Evolutionary conservation across 495 filamentous ascomycete species (phyloP), one percentile per base, ranked within the genome.

Genomic region (Tuber brumale): DNA sequence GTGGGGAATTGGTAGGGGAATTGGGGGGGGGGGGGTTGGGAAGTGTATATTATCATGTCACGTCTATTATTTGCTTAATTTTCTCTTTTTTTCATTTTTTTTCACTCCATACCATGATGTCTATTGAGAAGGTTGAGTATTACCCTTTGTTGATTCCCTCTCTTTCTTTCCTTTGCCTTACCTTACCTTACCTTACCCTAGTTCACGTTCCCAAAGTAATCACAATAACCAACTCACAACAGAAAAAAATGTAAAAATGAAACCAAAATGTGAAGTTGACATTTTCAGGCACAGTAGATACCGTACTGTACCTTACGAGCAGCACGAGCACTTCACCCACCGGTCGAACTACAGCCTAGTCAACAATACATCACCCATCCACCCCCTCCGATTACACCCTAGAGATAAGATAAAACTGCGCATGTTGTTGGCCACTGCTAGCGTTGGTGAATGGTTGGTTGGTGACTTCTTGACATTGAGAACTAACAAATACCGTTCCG

Each of bases 1-100:
- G 21, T 70, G 51, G 75, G 70, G 44, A 73, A 80, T 69, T 70
- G 23, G 3, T 79, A 72, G 42, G 35, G 72, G 71, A 3, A 76
- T n/a, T n/a, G n/a, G n/a, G n/a, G n/a, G n/a, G n/a, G n/a, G n/a
- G 72, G 6, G 78, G 72, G 44, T 37, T 23, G 39, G 72, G 10
- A 9, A 19, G n/a, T 42, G 66, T 73, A 66, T 6, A 19, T 57
- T 35, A 42, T 35, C 57, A 66, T 35, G 57, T 35, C 27, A 35
- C 31, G 14, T 66, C 12, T 31, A 14, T 35, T 35, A 66, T 66
- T 66, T 66, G 57, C 57, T 66, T 66, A 12, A 12, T 27, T 14
- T 4, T 51, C 12, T 61, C 27, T 61, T 5, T 31, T n/a, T 27
- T n/a, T n/a, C n/a, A n/a, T n/a, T n/a, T 12, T n/a, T 31, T 35